These are phyloP conservation scores for carrot (Daucus carota) DNA, from an alignment of 129 eudicot species.

Conservation along the genomic window DH1_v3.0 NC_030383.2:39624501-39625000, in stretches of 20 bases:
- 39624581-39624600: background rate
- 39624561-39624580: background rate
- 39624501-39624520: background rate
- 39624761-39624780: constrained; percentile 7
- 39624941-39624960: constrained; percentile 37
- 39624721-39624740: constrained; percentile 8
- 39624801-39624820: constrained; percentile 29
- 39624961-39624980: constrained; percentile 29
- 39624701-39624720: constrained; percentile 32
- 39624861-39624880: constrained; percentile 99
- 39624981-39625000: constrained; percentile 17
- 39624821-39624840: constrained; percentile 25
- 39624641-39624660: constrained; percentile 47
- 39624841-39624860: constrained; percentile 66
- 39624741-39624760: background rate
- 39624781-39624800: constrained; percentile 31
- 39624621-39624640: constrained; percentile 66
- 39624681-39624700: constrained; percentile 25
- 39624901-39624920: constrained; percentile 14
- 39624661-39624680: constrained; percentile 42
- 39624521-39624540: background rate
- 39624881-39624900: constrained; percentile 48
- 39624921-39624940: constrained; percentile 19
- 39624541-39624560: background rate
- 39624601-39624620: constrained; percentile 41